Evolutionary conservation across 1,139 yeast genomes (phyloP), one percentile per base, ranked within the genome.

Genomic region (Zygosaccharomyces pseudobailii): DNA sequence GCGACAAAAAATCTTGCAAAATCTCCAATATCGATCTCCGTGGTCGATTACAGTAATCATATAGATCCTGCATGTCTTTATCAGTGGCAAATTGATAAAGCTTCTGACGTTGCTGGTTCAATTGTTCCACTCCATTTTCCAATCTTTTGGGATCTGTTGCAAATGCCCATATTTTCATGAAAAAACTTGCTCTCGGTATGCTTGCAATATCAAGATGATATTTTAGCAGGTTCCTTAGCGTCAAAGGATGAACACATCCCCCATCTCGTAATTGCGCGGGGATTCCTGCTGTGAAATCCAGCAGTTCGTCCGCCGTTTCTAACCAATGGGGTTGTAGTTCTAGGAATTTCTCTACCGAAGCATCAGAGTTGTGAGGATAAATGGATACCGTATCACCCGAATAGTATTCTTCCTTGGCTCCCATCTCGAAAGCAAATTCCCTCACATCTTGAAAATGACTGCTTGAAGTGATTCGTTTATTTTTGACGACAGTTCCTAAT

Each of bases 401-500:
- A 2, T 61, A 52, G 58, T 79, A 87, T 0, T 75, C 51, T 1
- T 52, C 58, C 41, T 57, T 40, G n/a, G 55, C 28, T 8, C 58
- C 39, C 31, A 52, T 48, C 10, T 51, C 42, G n/a, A 89, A 69
- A 0, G 68, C 65, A 13, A 90, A 64, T 49, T 78, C 81, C 35
- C 96, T 74, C 1, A 92, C 95, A 61, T 94, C 98, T 65, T 92
- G 97, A 67, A 87, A 89, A 69, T 94, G 97, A 47, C 79, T 83
- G 0, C 56, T 50, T 0, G 78, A 66, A 0, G 97, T 90, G 10
- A 90, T 69, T 48, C 96, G 68, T 0, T 66, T 55, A 59, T 87
- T 87, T 3, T 53, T 45, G 0, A 56, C 47, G 9, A 87, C 72
- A 6, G 55, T 68, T 0, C 84, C 92, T 9, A 52, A 44, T 25